Percentiles rank a stretch among this genome's conserved stretches.
Evolutionary conservation across 148 eudicot species (phyloP).

Genomic region (Heliosperma pusillum): DNA sequence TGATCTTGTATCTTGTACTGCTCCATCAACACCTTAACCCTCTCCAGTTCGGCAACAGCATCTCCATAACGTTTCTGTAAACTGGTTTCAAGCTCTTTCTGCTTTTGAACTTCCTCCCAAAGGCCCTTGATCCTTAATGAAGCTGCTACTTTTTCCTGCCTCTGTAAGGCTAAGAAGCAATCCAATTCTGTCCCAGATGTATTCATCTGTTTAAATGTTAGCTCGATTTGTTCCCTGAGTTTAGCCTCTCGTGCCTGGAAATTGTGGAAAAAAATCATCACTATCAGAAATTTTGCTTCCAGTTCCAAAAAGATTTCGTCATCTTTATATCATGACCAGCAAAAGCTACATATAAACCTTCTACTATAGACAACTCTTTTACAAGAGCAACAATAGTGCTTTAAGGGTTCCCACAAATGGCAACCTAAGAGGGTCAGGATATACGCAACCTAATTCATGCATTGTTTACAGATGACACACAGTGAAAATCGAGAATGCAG

Average conservation of each 20-base stretch:
- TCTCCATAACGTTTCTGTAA: slow-evolving; percentile 81
- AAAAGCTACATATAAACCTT: too few relatives aligned
- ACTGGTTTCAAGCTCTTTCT: slow-evolving; percentile 78
- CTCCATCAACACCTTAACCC: slow-evolving; percentile 44
- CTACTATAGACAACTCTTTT: too few relatives aligned
- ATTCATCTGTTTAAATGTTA: slow-evolving; percentile 89
- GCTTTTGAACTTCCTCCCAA: slow-evolving; percentile 97
- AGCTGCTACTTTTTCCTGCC: slow-evolving; percentile 86
- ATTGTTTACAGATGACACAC: too few relatives aligned
- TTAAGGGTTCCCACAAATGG: too few relatives aligned
- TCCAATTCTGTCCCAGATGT: slow-evolving; percentile 87
- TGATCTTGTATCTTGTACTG: slow-evolving; percentile 44
- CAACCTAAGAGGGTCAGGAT: too few relatives aligned
- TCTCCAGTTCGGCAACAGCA: slow-evolving; percentile 52
- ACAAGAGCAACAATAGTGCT: too few relatives aligned
- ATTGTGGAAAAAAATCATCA: background rate
- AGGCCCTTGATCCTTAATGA: slow-evolving; percentile 71
- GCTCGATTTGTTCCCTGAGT: slow-evolving; percentile 78
- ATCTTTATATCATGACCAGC: too few relatives aligned
- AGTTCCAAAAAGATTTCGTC: too few relatives aligned
- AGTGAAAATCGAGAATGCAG: too few relatives aligned
- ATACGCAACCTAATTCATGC: too few relatives aligned
- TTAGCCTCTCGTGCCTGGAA: slow-evolving; percentile 73
- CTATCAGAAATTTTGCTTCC: too few relatives aligned
- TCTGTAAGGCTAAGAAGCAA: slow-evolving; percentile 84